Conservation (phyloP, 139 green algal species). For the Gonium pectorale region DNA sequence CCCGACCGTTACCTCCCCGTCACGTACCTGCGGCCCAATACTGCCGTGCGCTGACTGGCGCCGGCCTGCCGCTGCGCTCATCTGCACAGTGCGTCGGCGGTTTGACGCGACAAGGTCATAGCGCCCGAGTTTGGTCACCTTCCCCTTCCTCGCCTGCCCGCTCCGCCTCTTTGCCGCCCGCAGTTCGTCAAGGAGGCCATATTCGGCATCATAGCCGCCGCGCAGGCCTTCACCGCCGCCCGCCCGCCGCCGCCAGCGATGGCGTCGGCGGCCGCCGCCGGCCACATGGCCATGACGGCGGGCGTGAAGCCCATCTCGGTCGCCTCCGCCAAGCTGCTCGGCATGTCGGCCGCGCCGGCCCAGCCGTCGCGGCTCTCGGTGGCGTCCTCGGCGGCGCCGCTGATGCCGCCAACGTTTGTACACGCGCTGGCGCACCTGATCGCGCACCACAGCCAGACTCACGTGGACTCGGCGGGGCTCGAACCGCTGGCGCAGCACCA, state of each 20-base stretch:
- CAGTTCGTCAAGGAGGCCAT: constrained; percentile 41
- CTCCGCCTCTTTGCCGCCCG: neutral
- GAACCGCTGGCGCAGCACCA: constrained; percentile 1
- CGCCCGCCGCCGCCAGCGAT: too few species aligned
- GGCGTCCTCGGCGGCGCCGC: neutral
- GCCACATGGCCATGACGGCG: too few species aligned
- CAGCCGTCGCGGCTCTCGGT: neutral
- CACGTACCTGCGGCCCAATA: too few species aligned
- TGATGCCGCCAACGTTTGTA: constrained; percentile 17
- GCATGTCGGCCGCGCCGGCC: neutral
- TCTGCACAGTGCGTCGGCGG: too few species aligned
- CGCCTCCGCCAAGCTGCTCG: neutral
- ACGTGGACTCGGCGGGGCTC: constrained; percentile 21
- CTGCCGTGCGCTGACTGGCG: too few species aligned
- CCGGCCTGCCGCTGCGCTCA: too few species aligned
- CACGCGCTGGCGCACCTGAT: constrained; percentile 27
- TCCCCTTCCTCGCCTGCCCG: too few species aligned
- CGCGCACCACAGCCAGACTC: neutral
- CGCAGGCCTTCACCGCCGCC: constrained; percentile 24
- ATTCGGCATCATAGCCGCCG: constrained; percentile 10
- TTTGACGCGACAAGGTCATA: too few species aligned
- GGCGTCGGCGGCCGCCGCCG: too few species aligned
- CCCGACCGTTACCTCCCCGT: too few species aligned
- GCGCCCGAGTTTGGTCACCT: too few species aligned
- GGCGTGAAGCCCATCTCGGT: neutral